Evolutionary conservation across 352 stramenopile genomes (phyloP).

Genomic region (Globisporangium acanthophoron): DNA sequence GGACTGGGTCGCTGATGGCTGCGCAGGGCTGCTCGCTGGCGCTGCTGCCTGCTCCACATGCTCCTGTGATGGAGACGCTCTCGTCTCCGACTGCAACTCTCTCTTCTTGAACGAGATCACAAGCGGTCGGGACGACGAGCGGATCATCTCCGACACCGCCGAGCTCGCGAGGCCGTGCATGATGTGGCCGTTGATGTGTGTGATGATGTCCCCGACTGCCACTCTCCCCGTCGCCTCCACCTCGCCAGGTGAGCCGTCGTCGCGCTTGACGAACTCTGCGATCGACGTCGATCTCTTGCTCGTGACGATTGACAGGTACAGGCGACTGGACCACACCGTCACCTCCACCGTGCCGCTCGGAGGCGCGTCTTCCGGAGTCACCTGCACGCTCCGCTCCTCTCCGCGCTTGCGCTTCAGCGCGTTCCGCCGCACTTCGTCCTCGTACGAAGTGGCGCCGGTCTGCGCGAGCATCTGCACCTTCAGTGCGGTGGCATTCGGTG

Average conservation of each 20-base stretch:
- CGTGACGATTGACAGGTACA: constrained; percentile 67
- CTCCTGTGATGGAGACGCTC: neutral
- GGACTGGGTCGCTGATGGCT: neutral
- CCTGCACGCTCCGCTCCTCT: constrained; percentile 5
- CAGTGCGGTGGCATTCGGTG: neutral
- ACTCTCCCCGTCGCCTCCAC: constrained; percentile 55
- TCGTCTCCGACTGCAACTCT: neutral
- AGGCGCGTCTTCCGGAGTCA: neutral
- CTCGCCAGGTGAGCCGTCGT: constrained; percentile 39
- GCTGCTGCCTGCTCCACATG: neutral
- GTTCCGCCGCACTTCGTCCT: constrained; percentile 21
- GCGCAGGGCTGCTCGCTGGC: too few relatives aligned
- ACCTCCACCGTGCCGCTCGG: constrained; percentile 19
- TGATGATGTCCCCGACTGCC: constrained; percentile 42
- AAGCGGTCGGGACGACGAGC: constrained; percentile 32
- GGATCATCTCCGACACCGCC: constrained; percentile 50
- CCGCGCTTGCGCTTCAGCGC: constrained; percentile 40
- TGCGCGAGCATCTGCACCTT: neutral
- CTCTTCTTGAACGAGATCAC: constrained; percentile 28
- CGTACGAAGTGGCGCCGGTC: constrained; percentile 14
- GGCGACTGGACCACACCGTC: constrained; percentile 47
- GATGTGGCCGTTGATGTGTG: constrained; percentile 33
- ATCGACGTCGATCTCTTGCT: constrained; percentile 42
- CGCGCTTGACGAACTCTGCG: constrained; percentile 43
- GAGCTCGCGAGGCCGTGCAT: constrained; percentile 30